Evolutionary conservation across 2,329 filamentous ascomycete genomes (phyloP).

Genomic region (Emydomyces testavorans): DNA sequence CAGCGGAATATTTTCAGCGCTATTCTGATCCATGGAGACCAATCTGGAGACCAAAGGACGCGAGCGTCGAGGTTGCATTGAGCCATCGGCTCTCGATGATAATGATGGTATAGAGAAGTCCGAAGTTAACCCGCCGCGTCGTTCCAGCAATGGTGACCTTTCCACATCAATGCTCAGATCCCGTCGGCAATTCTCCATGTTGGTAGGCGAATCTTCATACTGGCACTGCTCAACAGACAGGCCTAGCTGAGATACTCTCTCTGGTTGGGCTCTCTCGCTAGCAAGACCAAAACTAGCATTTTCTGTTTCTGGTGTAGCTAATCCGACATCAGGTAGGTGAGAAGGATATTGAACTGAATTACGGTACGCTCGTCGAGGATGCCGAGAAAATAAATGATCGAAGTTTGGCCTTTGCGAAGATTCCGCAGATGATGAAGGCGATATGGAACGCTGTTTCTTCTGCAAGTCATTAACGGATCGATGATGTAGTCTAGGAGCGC

Average conservation of each 20-base stretch:
- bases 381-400: constrained; percentile 37
- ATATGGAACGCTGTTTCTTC: constrained; percentile 39
- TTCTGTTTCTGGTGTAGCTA: constrained; percentile 35
- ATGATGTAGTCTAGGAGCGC: not conserved
- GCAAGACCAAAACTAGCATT: constrained; percentile 20
- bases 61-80: constrained; percentile 20
- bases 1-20: constrained; percentile 64
- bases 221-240: not conserved
- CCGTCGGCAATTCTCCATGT: not conserved
- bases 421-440: constrained; percentile 45
- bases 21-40: constrained; percentile 10
- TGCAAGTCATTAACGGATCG: constrained; percentile 15
- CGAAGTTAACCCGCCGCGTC: constrained; percentile 11
- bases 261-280: not conserved
- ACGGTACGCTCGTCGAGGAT: constrained; percentile 19
- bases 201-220: not conserved
- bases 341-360: constrained; percentile 12
- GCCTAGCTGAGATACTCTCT: not conserved
- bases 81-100: not conserved
- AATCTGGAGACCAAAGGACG: constrained; percentile 27
- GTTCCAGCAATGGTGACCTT: constrained; percentile 16
- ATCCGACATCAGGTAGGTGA: constrained; percentile 23
- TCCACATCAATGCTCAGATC: constrained; percentile 3
- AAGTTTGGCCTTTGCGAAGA: constrained; percentile 35
- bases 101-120: not conserved